Evolutionary conservation across 352 stramenopile genomes (phyloP).

Genomic region (Pythium guiyangense): DNA sequence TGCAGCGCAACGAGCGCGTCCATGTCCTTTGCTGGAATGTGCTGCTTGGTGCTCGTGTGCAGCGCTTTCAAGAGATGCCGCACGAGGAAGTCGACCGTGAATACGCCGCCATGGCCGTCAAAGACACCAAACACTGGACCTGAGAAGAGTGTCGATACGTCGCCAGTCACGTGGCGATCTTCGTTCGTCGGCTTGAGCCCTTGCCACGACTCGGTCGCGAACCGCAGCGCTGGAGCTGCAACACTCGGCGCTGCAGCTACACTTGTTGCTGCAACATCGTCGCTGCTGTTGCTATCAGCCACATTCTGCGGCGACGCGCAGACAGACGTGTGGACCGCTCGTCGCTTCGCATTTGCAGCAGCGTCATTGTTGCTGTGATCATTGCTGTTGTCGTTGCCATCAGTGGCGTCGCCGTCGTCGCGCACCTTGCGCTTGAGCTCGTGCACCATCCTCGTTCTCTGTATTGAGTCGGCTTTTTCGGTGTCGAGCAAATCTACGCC

Average conservation of each 20-base stretch:
- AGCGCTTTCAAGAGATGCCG: constrained; percentile 38
- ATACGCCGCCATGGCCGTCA: constrained; percentile 53
- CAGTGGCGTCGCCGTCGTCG: constrained; percentile 10
- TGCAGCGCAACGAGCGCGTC: constrained; percentile 15
- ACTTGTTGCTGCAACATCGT: not conserved
- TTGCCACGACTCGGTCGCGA: constrained; percentile 49
- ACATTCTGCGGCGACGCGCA: not conserved
- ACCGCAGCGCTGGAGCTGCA: constrained; percentile 17
- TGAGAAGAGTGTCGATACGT: constrained; percentile 27
- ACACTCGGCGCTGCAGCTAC: not conserved
- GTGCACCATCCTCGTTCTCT: not conserved
- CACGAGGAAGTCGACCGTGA: constrained; percentile 41
- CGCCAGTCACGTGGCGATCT: constrained; percentile 37
- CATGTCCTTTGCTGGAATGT: constrained; percentile 20
- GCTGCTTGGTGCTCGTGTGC: constrained; percentile 19
- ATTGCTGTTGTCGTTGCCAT: not conserved
- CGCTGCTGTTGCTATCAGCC: not conserved
- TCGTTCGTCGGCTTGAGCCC: constrained; percentile 56
- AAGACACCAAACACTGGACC: constrained; percentile 55
- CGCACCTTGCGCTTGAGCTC: constrained; percentile 26
- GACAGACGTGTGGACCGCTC: not conserved
- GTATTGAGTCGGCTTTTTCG: not conserved
- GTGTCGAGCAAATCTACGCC: not conserved
- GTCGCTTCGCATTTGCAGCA: not conserved
- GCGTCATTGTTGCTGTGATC: too few relatives aligned